A percentile compares a stretch with the other conserved stretches of the same genome.
Conservation (phyloP, 441 rosid species). For the Pelargonium fulgidum region DNA sequence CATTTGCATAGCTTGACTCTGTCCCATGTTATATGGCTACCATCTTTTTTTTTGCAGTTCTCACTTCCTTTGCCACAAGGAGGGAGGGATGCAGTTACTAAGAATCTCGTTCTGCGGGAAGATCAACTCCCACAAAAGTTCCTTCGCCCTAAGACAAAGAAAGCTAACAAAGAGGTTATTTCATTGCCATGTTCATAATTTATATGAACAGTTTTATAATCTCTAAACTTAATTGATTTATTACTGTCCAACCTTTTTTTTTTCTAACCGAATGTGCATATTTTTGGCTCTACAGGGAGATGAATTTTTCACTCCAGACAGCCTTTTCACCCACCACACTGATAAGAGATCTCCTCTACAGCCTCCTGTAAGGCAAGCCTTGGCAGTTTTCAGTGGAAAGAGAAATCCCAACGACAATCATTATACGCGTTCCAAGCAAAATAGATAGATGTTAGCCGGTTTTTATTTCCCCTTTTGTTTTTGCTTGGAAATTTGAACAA, state of each 20-base stretch:
- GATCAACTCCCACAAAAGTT: conserved; percentile 88
- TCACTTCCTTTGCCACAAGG: conserved; percentile 85
- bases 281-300: conserved; percentile 43
- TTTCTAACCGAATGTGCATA: not conserved
- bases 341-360: conserved; percentile 56
- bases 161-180: conserved; percentile 53
- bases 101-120: conserved; percentile 71
- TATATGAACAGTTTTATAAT: not conserved
- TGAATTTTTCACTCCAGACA: conserved; percentile 43
- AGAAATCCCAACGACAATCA: conserved; percentile 96
- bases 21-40: not conserved
- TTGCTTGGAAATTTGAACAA: not conserved
- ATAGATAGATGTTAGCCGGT: conserved; percentile 5
- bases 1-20: not conserved
- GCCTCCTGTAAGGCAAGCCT: conserved; percentile 80
- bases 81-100: conserved; percentile 79
- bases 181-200: not conserved
- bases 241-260: not conserved
- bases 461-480: not conserved
- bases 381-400: conserved; percentile 74
- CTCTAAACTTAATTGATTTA: not conserved
- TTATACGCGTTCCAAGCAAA: conserved; percentile 58
- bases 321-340: conserved; percentile 52
- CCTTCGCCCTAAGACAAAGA: conserved; percentile 72
- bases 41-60: conserved; percentile 37